Evolutionary conservation across 495 filamentous ascomycete genomes (phyloP).

Genomic region (Neurospora sp.): DNA sequence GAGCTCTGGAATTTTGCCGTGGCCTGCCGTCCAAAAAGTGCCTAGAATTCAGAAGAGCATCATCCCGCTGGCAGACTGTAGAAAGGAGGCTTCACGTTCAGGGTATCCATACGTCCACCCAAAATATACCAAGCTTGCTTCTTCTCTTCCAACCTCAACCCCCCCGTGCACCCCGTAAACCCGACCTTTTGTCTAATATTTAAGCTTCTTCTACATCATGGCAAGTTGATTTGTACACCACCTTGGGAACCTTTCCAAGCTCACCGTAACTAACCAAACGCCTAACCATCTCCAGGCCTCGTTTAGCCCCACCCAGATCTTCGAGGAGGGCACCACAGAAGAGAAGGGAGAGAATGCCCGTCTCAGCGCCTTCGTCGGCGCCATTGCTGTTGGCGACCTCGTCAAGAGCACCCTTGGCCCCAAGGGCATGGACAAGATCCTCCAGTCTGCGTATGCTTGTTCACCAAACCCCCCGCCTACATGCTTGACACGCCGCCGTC

Average conservation of each 20-base stretch:
- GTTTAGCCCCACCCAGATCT: slow-evolving; percentile 92
- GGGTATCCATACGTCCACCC: background rate
- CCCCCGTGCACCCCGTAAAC: background rate
- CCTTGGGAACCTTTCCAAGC: background rate
- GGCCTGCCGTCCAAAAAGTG: slow-evolving; percentile 18
- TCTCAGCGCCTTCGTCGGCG: slow-evolving; percentile 91
- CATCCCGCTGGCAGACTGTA: background rate
- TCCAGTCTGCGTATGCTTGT: slow-evolving; percentile 79
- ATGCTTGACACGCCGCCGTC: background rate
- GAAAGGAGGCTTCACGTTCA: background rate
- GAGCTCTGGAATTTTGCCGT: slow-evolving; percentile 20
- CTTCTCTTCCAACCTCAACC: background rate
- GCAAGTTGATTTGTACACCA: background rate
- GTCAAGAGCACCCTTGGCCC: slow-evolving; percentile 96
- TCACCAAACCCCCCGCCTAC: background rate
- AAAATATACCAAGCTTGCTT: background rate
- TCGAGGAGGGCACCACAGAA: slow-evolving; percentile 91
- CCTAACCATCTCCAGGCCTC: slow-evolving; percentile 28
- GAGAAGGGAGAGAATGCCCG: slow-evolving; percentile 99
- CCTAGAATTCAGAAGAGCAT: background rate
- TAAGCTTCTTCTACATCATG: background rate
- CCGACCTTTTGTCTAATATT: background rate
- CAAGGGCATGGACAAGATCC: slow-evolving; percentile 99
- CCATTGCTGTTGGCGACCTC: slow-evolving; percentile 92
- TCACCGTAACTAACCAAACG: background rate